Evolutionary conservation across 2,329 filamentous ascomycete species (phyloP).

Genomic region (Diaporthe caulivora): DNA sequence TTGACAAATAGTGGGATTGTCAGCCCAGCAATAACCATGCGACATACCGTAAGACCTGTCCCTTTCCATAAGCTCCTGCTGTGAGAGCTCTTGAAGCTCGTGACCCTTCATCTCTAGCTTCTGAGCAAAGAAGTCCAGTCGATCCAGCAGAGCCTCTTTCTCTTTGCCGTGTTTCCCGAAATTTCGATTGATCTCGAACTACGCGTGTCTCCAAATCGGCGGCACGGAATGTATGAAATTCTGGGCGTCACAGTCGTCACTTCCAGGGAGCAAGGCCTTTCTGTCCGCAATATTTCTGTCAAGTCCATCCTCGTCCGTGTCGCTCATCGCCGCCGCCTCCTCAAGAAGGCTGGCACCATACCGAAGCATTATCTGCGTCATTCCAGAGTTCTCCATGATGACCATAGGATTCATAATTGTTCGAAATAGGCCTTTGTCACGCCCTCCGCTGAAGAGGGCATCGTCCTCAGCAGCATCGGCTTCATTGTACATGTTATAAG

Average conservation of each 20-base stretch:
- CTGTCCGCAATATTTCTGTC: neutral
- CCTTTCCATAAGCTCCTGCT: conserved; percentile 17
- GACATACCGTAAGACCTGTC: conserved; percentile 14
- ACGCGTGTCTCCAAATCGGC: conserved; percentile 38
- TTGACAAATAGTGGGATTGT: neutral
- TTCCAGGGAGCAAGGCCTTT: conserved; percentile 6
- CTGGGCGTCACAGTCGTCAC: conserved; percentile 29
- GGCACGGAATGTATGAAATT: conserved; percentile 29
- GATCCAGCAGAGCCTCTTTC: neutral
- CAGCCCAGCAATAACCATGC: neutral
- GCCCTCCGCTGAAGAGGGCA: conserved; percentile 42
- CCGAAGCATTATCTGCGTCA: conserved; percentile 8
- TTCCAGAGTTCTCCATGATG: conserved; percentile 40
- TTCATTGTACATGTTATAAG: conserved; percentile 45
- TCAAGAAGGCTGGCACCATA: conserved; percentile 22
- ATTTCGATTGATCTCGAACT: conserved; percentile 28
- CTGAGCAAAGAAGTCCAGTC: conserved; percentile 22
- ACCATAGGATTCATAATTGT: conserved; percentile 46
- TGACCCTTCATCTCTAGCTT: conserved; percentile 12
- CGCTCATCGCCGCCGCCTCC: neutral
- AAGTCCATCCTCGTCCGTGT: neutral
- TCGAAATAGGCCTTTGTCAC: conserved; percentile 45
- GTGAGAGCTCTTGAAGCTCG: neutral
- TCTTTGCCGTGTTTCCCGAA: neutral
- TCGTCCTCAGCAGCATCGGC: conserved; percentile 47